phyloP scores from a whole-genome alignment of 495 filamentous ascomycete genomes.

The Aspergillus ellipticus region DNA sequence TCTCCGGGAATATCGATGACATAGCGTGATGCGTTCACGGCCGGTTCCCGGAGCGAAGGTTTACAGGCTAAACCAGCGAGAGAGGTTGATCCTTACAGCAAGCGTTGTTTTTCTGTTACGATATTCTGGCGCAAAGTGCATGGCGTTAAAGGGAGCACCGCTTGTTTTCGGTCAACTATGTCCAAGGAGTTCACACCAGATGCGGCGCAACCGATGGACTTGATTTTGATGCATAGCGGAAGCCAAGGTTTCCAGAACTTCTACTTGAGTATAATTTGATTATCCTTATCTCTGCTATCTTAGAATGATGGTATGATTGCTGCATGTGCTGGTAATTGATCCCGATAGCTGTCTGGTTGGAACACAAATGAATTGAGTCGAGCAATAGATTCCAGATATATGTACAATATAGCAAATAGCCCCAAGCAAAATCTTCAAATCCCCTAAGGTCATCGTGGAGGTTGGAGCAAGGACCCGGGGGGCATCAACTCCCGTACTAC shows the following conservation, averaged over 20 bases:
- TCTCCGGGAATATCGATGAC: constrained; percentile 4
- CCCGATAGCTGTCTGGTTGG: neutral
- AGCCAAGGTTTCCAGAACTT: neutral
- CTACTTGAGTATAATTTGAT: constrained; percentile 1
- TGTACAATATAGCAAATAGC: too few relatives aligned
- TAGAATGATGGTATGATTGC: constrained; percentile 4
- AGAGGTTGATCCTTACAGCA: constrained; percentile 16
- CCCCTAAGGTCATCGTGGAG: too few relatives aligned
- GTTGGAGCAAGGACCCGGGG: too few relatives aligned
- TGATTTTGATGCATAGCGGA: constrained; percentile 1
- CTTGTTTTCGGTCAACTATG: constrained; percentile 4
- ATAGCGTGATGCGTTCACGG: neutral
- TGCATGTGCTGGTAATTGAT: neutral
- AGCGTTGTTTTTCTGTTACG: constrained; percentile 13
- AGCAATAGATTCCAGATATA: too few relatives aligned
- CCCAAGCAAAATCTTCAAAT: too few relatives aligned
- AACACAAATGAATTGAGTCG: neutral
- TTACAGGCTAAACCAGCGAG: constrained; percentile 6
- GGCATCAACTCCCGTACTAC: too few relatives aligned
- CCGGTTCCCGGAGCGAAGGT: constrained; percentile 7
- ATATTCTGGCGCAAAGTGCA: constrained; percentile 12
- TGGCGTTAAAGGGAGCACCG: constrained; percentile 38
- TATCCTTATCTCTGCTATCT: constrained; percentile 1
- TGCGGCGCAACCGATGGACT: constrained; percentile 1
- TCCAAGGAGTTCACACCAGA: neutral